Evolutionary conservation across 2,329 filamentous ascomycete genomes (phyloP).

Genomic region (Fusarium subtropicale): DNA sequence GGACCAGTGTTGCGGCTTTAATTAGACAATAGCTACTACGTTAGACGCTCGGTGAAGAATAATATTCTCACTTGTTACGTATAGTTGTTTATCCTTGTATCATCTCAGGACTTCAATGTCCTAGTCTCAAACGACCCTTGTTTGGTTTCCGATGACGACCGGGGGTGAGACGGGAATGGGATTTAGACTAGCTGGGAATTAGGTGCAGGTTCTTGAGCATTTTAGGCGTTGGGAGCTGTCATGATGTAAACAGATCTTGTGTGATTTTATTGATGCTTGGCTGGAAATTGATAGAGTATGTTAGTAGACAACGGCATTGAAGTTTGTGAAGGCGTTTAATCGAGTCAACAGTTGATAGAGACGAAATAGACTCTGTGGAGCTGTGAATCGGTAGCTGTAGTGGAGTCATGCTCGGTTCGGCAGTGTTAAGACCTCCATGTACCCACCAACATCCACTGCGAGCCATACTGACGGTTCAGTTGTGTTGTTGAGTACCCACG

Average conservation of each 20-base stretch:
- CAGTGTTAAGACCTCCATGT: slow-evolving; percentile 24
- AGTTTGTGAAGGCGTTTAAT: not conserved
- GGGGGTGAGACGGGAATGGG: slow-evolving; percentile 17
- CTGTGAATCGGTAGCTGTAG: not conserved
- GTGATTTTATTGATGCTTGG: not conserved
- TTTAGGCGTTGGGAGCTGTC: not conserved
- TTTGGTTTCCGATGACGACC: slow-evolving; percentile 30
- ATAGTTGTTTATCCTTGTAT: slow-evolving; percentile 18
- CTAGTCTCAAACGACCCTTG: slow-evolving; percentile 36
- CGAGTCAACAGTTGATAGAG: not conserved
- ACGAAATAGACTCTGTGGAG: not conserved
- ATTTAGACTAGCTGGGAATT: not conserved
- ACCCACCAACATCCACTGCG: slow-evolving; percentile 37
- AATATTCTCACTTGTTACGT: slow-evolving; percentile 11
- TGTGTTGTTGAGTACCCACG: not conserved
- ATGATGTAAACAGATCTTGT: not conserved
- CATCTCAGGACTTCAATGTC: slow-evolving; percentile 40
- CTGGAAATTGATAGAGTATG: not conserved
- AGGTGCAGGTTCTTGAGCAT: not conserved
- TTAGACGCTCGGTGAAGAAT: slow-evolving; percentile 12
- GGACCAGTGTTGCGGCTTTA: slow-evolving; percentile 32
- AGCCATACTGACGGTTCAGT: slow-evolving; percentile 32
- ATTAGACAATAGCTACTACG: slow-evolving; percentile 4
- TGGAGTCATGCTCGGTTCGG: slow-evolving; percentile 14
- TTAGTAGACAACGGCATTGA: not conserved